Percentiles rank a stretch among this genome's conserved stretches.
phyloP scores from a whole-genome alignment of 1,139 yeast species.

The Protomyces macrosporus region DNA sequence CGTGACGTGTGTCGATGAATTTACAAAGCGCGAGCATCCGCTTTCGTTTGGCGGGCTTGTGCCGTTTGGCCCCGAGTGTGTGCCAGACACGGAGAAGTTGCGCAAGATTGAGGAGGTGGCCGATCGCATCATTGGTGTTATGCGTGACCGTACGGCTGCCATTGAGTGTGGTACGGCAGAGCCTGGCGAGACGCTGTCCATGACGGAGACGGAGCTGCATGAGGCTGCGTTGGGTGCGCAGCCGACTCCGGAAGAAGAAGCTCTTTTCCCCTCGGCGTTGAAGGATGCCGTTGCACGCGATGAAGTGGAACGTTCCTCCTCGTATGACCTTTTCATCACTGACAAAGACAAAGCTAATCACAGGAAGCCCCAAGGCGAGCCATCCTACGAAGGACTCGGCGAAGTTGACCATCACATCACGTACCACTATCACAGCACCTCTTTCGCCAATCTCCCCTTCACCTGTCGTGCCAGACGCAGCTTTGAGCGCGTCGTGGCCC shows the following conservation, averaged over 20 bases:
- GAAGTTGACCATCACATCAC: constrained; percentile 17
- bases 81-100: constrained; percentile 71
- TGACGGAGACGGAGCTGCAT: constrained; percentile 37
- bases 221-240: constrained; percentile 41
- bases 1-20: constrained; percentile 67
- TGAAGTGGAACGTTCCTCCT: constrained; percentile 30
- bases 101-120: constrained; percentile 64
- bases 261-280: constrained; percentile 67
- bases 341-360: constrained; percentile 3
- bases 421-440: constrained; percentile 38
- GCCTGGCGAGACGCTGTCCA: constrained; percentile 32
- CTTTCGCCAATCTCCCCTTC: constrained; percentile 39
- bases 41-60: constrained; percentile 51
- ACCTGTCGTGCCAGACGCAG: constrained; percentile 36
- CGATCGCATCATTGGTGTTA: constrained; percentile 58
- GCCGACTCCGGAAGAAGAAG: constrained; percentile 65
- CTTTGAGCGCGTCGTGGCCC: constrained; percentile 36
- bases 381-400: constrained; percentile 5
- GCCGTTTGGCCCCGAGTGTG: constrained; percentile 62
- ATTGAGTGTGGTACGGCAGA: constrained; percentile 53
- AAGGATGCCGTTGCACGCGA: constrained; percentile 45
- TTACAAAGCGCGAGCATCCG: constrained; percentile 53
- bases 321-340: background rate
- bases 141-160: constrained; percentile 66
- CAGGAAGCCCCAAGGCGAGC: constrained; percentile 16